phyloP scores from a whole-genome alignment of 176 grass and related monocot species.

The Thinopyrum elongatum region DNA sequence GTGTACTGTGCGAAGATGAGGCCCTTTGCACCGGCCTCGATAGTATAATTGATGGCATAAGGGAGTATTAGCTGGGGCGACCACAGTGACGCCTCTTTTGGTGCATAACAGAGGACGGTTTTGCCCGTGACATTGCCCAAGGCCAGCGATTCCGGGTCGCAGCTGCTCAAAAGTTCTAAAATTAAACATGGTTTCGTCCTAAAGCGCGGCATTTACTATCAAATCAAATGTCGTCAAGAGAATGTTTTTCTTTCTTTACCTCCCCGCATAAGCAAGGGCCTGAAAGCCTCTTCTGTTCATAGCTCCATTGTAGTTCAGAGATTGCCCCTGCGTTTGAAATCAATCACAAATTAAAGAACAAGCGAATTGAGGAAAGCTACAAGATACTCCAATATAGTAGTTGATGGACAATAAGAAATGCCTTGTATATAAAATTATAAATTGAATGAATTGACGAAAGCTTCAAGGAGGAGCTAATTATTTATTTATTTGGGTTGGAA shows the following conservation, averaged over 20 bases:
- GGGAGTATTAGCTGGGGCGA: accelerated
- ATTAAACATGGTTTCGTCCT: neutral
- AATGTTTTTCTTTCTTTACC: neutral
- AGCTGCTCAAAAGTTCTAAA: neutral
- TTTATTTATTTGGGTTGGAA: neutral
- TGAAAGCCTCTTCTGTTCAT: neutral
- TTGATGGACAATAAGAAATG: neutral
- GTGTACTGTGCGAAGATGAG: conserved; percentile 29
- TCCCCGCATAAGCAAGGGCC: neutral
- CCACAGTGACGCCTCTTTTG: neutral
- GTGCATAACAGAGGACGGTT: conserved; percentile 26
- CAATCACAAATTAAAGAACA: too few relatives aligned
- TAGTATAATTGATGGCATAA: neutral
- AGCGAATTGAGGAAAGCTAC: neutral
- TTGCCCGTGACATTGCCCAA: neutral
- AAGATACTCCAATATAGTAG: neutral
- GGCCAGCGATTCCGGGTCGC: neutral
- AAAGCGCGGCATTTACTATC: neutral
- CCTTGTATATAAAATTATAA: too few relatives aligned
- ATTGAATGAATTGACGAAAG: neutral
- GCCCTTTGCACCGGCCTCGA: neutral
- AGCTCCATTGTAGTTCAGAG: conserved; percentile 15
- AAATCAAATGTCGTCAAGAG: neutral
- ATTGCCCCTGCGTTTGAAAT: conserved; percentile 41
- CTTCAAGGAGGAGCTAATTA: neutral